Base-by-base conservation (phyloP, 345 rosid genomes). In the Syzygium aromaticum region DNA sequence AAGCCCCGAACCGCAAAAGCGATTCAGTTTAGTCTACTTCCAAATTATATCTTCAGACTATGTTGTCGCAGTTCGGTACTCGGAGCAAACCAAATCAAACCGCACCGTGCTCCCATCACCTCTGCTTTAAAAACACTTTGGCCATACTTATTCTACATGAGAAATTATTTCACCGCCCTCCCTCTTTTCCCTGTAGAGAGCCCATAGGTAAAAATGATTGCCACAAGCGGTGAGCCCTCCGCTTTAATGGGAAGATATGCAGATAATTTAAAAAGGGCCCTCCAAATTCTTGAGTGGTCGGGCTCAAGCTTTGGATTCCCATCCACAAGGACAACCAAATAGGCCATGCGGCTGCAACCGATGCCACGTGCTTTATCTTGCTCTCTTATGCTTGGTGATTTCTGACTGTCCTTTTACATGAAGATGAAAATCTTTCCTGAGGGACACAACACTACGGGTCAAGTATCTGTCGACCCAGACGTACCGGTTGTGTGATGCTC, bases 291-390 rank as follows among this genome's bases (percentile, higher is more conserved):
- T 19, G 80, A 67, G 80, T 11, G 80, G 46, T 67, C 46, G 38
- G 80, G 46, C 80, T 17, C 80, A 8, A 33, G 46, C 46, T 33
- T 17, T 67, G 80, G 25, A 67, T 84, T 83, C 88, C 1, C 78
- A 23, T 73, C 84, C 87, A 73, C 87, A 52, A 38, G 87, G 52
- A 51, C 54, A 30, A 14, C 87, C 51, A 2, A 86, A 67, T 33
- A 17, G 51, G 8, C 33, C 49, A 15, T 77, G 87, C 77, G 87
- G 87, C 87, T 5, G 88, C 63, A 67, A 43, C 30, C 10, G 51
- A 19, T 73, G 84, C 87, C 87, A 73, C 87, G 87, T 86, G 87
- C 30, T 38, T 27, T 52, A 52, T 85, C 77, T 46, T 46, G 86
- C 33, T 25, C 46, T 22, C 25, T 40, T 67, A 8, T 33, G 3